Evolutionary conservation across 169 alveolate species (phyloP).

Genomic region (Neospora caninum): DNA sequence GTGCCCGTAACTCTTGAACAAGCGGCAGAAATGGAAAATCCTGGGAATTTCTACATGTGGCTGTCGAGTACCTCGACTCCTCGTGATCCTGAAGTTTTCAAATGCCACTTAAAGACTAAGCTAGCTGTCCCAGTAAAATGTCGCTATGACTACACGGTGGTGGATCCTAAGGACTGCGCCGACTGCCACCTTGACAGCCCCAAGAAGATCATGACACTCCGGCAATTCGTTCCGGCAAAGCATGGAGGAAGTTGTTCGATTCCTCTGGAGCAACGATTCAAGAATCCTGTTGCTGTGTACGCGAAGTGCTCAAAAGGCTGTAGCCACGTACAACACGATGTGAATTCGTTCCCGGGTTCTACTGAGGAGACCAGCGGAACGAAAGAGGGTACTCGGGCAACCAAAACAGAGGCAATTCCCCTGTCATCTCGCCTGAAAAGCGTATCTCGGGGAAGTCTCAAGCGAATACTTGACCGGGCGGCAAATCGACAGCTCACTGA

Average conservation of each 20-base stretch:
- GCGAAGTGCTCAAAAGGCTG: slow-evolving; percentile 55
- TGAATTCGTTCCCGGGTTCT: background rate
- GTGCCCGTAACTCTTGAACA: slow-evolving; percentile 45
- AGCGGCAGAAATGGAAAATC: slow-evolving; percentile 38
- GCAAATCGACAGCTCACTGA: background rate
- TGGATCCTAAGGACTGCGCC: slow-evolving; percentile 60
- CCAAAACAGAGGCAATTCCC: background rate
- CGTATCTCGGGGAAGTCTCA: background rate
- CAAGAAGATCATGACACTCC: background rate
- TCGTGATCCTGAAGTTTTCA: slow-evolving; percentile 62
- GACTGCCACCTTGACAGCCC: slow-evolving; percentile 8
- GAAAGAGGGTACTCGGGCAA: background rate
- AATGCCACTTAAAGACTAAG: slow-evolving; percentile 55
- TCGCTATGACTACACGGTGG: slow-evolving; percentile 21
- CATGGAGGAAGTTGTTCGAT: slow-evolving; percentile 53
- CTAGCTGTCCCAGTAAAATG: slow-evolving; percentile 36
- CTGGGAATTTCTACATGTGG: slow-evolving; percentile 61
- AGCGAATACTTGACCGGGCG: background rate
- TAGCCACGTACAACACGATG: background rate
- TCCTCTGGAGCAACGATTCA: slow-evolving; percentile 35
- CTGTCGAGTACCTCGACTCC: slow-evolving; percentile 49
- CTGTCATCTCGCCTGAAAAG: slow-evolving; percentile 5
- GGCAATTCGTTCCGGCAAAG: slow-evolving; percentile 38
- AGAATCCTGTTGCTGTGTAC: background rate
- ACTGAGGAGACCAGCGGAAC: background rate